These are phyloP conservation scores for Venturia effusa DNA, from an alignment of 2,329 filamentous ascomycete species.

Conservation along the genomic window DNA sequence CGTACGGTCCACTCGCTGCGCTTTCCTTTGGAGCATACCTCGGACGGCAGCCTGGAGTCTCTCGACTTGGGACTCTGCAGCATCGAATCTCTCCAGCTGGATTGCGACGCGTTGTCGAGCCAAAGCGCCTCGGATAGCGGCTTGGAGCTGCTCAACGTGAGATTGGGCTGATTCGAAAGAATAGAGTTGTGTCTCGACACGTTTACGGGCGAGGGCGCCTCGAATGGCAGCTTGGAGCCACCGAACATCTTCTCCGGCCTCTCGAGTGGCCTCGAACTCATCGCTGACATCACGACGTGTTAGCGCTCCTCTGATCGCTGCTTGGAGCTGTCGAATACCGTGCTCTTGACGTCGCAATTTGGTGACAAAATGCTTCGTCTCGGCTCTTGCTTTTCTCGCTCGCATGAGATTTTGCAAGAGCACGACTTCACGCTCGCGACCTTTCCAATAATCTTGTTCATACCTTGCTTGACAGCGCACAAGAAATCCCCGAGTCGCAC, in stretches of 20 bases:
- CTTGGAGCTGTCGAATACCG: constrained; percentile 43
- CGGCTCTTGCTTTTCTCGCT: constrained; percentile 44
- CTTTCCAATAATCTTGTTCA: constrained; percentile 58
- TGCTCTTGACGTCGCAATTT: constrained; percentile 34
- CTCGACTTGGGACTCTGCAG: constrained; percentile 42
- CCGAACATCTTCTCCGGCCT: constrained; percentile 47
- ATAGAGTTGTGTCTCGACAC: constrained; percentile 43
- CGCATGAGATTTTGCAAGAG: constrained; percentile 73
- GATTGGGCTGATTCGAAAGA: constrained; percentile 27
- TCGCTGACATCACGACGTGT: constrained; percentile 30
- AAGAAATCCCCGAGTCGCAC: constrained; percentile 64
- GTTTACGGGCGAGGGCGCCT: constrained; percentile 32
- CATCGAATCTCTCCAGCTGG: constrained; percentile 24
- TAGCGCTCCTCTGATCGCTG: constrained; percentile 41
- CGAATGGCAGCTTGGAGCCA: constrained; percentile 47
- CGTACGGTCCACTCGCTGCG: constrained; percentile 24
- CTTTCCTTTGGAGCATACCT: constrained; percentile 30
- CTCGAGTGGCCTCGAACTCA: constrained; percentile 51
- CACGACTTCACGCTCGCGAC: constrained; percentile 60
- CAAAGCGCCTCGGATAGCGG: constrained; percentile 24
- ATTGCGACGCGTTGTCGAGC: not conserved
- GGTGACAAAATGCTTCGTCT: constrained; percentile 36
- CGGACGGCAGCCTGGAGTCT: constrained; percentile 47
- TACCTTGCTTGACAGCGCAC: constrained; percentile 52
- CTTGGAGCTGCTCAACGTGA: constrained; percentile 51